Evolutionary conservation across 768 basidiomycete species (phyloP), one percentile per base, ranked within the genome.

Genomic region (Tephrocybe rancida): DNA sequence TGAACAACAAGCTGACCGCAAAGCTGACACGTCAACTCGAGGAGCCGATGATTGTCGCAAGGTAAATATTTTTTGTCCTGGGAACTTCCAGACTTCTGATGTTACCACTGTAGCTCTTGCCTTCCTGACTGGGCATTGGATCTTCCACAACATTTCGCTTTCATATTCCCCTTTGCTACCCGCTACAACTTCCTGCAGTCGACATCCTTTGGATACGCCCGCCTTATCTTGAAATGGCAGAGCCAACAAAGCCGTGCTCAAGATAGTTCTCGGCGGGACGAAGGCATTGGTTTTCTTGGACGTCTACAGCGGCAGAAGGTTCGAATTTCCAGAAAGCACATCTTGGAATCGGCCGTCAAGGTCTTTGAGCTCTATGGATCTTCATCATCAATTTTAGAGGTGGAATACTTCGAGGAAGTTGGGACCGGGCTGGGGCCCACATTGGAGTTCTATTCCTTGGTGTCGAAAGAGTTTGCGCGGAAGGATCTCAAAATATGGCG

Each of bases 391-490:
- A 85, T 98, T 19, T 81, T 99, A 37, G 97, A 99, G 68, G 94
- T 98, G 46, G 95, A 99, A 73, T 98, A 98, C 73, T 98, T 98
- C 64, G 94, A 97, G 65, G 97, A 99, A 76, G 95, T 98, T 44
- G 97, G 97, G 18, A 98, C 96, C 7, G 97, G 97, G 18, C 76
- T 99, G 10, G 97, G 97, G 2, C 97, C 97, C 6, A 98, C 97
- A 22, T 79, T 98, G 21, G 97, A 99, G 73, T 99, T 99, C 73
- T 99, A 98, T 70, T 91, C 95, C n/a, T 73, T 98, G 45, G 97
- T 95, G 7, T 96, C 92, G 38, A 90, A 87, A 63, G 97, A 98
- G 70, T 98, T 98, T 68, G 94, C 94, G 0, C 78, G 92, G 49
- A 84, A 88, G 62, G 86, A 91, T 55, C 74, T 98, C 60, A 90